Percentiles rank a stretch among this genome's conserved stretches.
These are phyloP conservation scores for Trametes punicea DNA, from an alignment of 768 basidiomycete species.

Conservation along the genomic window DNA sequence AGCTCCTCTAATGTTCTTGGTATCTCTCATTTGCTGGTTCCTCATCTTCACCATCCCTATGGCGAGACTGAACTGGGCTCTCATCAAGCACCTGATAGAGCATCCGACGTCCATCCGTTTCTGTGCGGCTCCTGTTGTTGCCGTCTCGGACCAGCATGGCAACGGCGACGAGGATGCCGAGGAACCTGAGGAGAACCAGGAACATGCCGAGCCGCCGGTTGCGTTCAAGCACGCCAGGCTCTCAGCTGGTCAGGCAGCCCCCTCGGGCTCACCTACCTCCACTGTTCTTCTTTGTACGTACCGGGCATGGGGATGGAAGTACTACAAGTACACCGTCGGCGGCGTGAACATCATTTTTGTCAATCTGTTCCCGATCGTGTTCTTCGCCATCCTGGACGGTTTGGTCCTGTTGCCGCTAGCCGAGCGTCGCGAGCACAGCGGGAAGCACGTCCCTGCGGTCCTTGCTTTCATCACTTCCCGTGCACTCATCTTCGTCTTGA, in stretches of 20 bases:
- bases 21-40: constrained; percentile 93
- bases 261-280: constrained; percentile 74
- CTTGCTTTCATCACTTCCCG: constrained; percentile 69
- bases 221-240: constrained; percentile 72
- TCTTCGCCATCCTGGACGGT: constrained; percentile 94
- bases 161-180: constrained; percentile 14
- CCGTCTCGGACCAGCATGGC: constrained; percentile 39
- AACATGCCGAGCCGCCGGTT: constrained; percentile 39
- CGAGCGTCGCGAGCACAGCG: constrained; percentile 54
- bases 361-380: constrained; percentile 89
- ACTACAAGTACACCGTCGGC: constrained; percentile 98
- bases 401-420: constrained; percentile 73
- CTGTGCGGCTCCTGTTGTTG: constrained; percentile 80
- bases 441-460: constrained; percentile 58
- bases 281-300: constrained; percentile 95
- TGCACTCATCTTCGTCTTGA: constrained; percentile 76
- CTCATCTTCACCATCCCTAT: constrained; percentile 94
- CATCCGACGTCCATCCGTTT: constrained; percentile 88
- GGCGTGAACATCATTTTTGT: constrained; percentile 98
- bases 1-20: constrained; percentile 83
- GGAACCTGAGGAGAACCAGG: constrained; percentile 19
- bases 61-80: constrained; percentile 96
- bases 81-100: constrained; percentile 75
- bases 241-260: constrained; percentile 86
- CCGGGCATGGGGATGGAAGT: constrained; percentile 82